Evolutionary conservation across 2,329 filamentous ascomycete species (phyloP), one percentile per base, ranked within the genome.

Genomic region (Anthostomella pinea): DNA sequence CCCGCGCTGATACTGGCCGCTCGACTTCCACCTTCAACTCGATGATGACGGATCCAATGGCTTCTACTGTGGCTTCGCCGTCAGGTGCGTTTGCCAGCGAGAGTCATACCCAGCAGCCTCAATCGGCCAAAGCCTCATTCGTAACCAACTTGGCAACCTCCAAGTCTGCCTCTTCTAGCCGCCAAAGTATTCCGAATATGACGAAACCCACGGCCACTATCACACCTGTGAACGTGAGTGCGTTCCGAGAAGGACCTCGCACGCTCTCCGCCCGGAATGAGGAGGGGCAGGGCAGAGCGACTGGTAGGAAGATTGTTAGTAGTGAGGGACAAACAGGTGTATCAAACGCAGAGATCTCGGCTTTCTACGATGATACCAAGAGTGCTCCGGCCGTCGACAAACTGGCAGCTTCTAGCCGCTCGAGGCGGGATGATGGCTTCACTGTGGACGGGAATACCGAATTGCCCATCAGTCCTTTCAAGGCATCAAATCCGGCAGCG

Each of bases 191-290:
- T 33, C 48, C 56, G 6, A 54, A 52, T n/a, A 51, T 56, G 39
- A 53, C 52, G 16, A 59, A 70, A 61, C 43, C 69, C 26, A 45
- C 54, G 5, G 51, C 77, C 19, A 64, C 64, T 15, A 54, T 72
- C 25, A 69, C 71, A 1, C 69, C 77, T 3, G 61, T 73, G 9
- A 71, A 72, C 32, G 67, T 73, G 7, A 70, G 60, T 43, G 68
- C 65, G 11, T 68, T 70, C 43, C 68, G 68, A 41, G 73, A 79
- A 34, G 56, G 58, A 15, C 59, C 62, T 30, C 68, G 73, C 30
- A 68, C 59, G 20, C 57, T 46, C 5, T 47, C 66, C 2, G 50
- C 59, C 15, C 66, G 62, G 21, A 56, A 59, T 2, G 71, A 76
- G 13, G 72, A 75, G 18, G 58, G 57, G n/a, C 52, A 59, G n/a